Conservation (phyloP, 805 yeast species). For the Wickerhamiella azyma region DNA sequence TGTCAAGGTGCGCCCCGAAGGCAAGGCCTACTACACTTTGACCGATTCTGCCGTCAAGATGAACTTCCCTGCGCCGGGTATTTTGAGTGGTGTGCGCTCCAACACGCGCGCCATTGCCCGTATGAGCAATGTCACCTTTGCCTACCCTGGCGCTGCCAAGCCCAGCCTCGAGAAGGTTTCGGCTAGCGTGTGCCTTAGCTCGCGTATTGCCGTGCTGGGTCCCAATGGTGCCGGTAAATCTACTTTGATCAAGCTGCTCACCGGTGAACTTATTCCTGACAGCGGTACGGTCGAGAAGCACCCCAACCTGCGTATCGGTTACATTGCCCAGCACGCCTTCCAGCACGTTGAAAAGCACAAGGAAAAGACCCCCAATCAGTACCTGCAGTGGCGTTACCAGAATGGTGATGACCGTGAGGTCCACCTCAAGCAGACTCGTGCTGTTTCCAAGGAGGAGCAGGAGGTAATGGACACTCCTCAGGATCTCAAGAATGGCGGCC, state of each 20-base stretch:
- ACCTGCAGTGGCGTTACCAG: slow-evolving; percentile 94
- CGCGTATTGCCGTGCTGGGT: slow-evolving; percentile 92
- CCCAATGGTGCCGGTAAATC: slow-evolving; percentile 99
- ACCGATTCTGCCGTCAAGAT: slow-evolving; percentile 86
- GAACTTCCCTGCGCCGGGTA: slow-evolving; percentile 98
- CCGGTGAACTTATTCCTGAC: slow-evolving; percentile 81
- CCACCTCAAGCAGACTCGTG: slow-evolving; percentile 81
- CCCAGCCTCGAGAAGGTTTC: slow-evolving; percentile 71
- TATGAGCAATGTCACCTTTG: slow-evolving; percentile 69
- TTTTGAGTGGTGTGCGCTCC: slow-evolving; percentile 92
- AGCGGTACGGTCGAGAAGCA: slow-evolving; percentile 91
- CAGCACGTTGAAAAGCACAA: slow-evolving; percentile 95
- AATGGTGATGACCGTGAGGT: slow-evolving; percentile 98
- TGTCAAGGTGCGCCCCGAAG: slow-evolving; percentile 88
- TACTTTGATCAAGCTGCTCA: slow-evolving; percentile 80
- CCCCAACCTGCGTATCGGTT: slow-evolving; percentile 95
- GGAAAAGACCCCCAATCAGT: slow-evolving; percentile 95
- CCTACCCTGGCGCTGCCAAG: slow-evolving; percentile 79
- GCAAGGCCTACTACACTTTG: slow-evolving; percentile 86
- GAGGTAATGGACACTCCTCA: slow-evolving; percentile 64
- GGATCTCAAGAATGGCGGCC: slow-evolving; percentile 75
- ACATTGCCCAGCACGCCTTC: slow-evolving; percentile 96
- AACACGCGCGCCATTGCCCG: slow-evolving; percentile 88
- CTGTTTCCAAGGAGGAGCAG: slow-evolving; percentile 64
- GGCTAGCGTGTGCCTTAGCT: slow-evolving; percentile 85